Evolutionary conservation across 345 rosid genomes (phyloP), one percentile per base, ranked within the genome.

Genomic region (Hypericum androsaemum): DNA sequence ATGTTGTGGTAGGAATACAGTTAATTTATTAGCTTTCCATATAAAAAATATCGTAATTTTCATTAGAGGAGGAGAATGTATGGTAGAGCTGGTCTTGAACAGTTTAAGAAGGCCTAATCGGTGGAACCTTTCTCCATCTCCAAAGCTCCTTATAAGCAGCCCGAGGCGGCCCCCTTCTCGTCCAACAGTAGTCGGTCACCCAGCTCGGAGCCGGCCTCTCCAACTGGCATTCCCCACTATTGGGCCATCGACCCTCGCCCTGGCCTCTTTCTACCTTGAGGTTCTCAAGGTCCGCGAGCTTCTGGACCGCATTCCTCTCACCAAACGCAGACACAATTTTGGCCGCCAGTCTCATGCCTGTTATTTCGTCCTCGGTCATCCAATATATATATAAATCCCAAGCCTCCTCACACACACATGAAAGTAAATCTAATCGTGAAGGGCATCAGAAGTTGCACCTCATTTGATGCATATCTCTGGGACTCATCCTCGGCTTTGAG

Each of bases 161-260:
- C 57, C 11, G 89, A 69, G 71, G 80, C 75, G 7, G 54, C 69
- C 79, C 7, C 48, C 67, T n/a, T n/a, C n/a, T n/a, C 44, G 78
- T 72, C 38, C 82, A 78, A 61, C 14, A 79, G 41, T 80, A 69
- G 64, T 74, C 52, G 39, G 53, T 53, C 58, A 80, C 82, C 7
- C 84, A 81, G 59, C 56, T 83, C 43, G 97, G 97, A 47, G 94
- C 79, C 7, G 82, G 97, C 32, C 95, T 85, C 53, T 89, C 97
- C 7, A 70, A 71, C 37, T 89, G 97, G 97, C 83, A 77, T 67
- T 92, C 94, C 6, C 97, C 97, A 89, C 61, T n/a, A n/a, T n/a
- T 89, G 97, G 97, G 87, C 89, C 0, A 81, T 81, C 32, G 97
- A 92, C 75, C 98, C 97, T 48, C 82, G 94, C 0, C 56, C 80